A percentile compares a stretch with the other conserved stretches of the same genome.
These are phyloP conservation scores for Orbilia blumenaviensis DNA, from an alignment of 2,329 filamentous ascomycete species.

Conservation along the genomic window DNA sequence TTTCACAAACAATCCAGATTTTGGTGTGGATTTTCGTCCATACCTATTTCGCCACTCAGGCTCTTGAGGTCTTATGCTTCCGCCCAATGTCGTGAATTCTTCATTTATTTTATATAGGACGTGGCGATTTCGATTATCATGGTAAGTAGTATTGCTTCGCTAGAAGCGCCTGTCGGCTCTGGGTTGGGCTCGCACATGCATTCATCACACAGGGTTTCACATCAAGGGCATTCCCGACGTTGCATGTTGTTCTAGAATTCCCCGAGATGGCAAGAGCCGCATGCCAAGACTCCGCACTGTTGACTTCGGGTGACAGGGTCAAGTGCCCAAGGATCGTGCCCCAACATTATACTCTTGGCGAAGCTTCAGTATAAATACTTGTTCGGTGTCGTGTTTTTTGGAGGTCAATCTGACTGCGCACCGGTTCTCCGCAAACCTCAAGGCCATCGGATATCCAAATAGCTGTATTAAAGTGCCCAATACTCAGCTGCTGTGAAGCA, in stretches of 20 bases:
- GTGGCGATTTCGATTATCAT: too few species aligned
- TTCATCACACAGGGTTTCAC: too few species aligned
- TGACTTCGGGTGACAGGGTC: slow-evolving; percentile 11
- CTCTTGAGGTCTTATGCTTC: too few species aligned
- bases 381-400: background rate
- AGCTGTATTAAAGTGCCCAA: background rate
- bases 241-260: background rate
- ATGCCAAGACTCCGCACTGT: slow-evolving; percentile 9
- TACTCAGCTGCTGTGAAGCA: background rate
- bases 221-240: too few species aligned
- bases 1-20: too few species aligned
- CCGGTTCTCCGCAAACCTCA: background rate
- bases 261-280: background rate
- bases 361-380: background rate
- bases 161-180: too few species aligned
- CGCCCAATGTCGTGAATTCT: too few species aligned
- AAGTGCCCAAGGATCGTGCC: slow-evolving; percentile 10
- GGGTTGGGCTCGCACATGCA: too few species aligned
- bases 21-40: too few species aligned
- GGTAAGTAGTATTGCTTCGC: too few species aligned
- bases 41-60: too few species aligned
- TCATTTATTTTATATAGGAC: too few species aligned
- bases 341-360: slow-evolving; percentile 9
- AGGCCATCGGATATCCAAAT: background rate
- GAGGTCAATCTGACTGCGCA: background rate